Evolutionary conservation across 768 basidiomycete genomes (phyloP), one percentile per base, ranked within the genome.

Genomic region (Exidia glandulosa): DNA sequence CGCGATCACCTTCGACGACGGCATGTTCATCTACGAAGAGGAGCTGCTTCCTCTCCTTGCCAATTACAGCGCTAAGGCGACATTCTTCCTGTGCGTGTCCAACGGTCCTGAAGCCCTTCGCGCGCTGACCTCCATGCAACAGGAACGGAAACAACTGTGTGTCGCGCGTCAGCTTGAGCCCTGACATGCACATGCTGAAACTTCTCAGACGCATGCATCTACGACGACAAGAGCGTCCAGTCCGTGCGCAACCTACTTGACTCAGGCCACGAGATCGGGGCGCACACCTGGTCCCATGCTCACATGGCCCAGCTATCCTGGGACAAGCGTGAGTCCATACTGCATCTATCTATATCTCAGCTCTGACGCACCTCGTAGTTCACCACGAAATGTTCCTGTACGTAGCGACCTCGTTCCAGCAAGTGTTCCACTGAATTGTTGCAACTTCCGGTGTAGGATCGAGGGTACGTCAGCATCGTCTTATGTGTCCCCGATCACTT

Each of bases 261-360:
- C 56, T 65, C 70, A 19, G 77, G 76, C 12, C 78, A 79, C 63
- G 74, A 75, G 63, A 59, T 79, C 56, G 77, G 69, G 3, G 77
- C 76, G 32, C 78, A 79, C 61, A 78, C 77, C 3, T 79, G 77
- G 77, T 66, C 65, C 10, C 77, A 79, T 60, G 65, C 66, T 13
- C 63, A 75, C 48, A 66, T 79, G 6, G 50, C 50, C 9, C 50
- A 54, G 25, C 16, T 31, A 29, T 67, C 64, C 1, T 66, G 65
- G 66, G 71, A 71, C 32, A 65, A 76, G 25, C 45, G 56, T 34
- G 19, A 6, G 59, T 52, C 23, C 30, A 4, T 27, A 1, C 23
- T 12, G 23, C 25, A 7, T 27, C 25, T 12, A 54, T 9, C 7
- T 12, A n/a, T 6, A 4, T 27, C 19, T 54, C 12, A n/a, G n/a